phyloP scores from a whole-genome alignment of 805 yeast genomes.

The Yarrowia osloensis region DNA sequence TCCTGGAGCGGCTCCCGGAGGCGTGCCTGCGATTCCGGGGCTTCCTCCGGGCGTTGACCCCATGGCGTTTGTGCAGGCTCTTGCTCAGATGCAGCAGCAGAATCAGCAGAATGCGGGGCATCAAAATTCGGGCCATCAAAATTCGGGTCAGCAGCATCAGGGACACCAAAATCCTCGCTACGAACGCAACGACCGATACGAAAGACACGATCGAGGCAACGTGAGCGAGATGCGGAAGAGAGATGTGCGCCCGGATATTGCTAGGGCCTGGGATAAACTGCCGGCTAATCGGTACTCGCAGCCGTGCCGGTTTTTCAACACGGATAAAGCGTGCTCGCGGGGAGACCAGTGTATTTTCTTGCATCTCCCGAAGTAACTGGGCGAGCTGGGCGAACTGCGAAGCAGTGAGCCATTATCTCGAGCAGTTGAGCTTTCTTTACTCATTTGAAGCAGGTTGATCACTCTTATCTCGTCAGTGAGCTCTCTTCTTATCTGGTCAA shows the following conservation, averaged over 20 bases:
- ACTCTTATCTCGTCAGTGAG: too few species aligned
- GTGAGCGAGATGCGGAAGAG: slow-evolving; percentile 7
- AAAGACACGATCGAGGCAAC: not conserved
- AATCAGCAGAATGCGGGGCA: not conserved
- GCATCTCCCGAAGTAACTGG: slow-evolving; percentile 1
- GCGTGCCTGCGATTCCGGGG: not conserved
- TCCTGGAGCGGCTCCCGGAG: not conserved
- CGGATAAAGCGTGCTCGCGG: slow-evolving; percentile 13
- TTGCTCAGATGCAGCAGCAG: slow-evolving; percentile 15
- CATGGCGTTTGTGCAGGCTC: slow-evolving; percentile 21
- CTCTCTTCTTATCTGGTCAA: too few species aligned
- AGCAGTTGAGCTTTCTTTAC: too few species aligned
- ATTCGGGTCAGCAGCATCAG: not conserved
- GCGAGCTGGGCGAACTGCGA: not conserved
- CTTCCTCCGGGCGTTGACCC: slow-evolving; percentile 14
- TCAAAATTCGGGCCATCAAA: not conserved
- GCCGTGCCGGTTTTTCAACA: slow-evolving; percentile 22
- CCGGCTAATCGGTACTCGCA: slow-evolving; percentile 25
- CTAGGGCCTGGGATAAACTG: not conserved
- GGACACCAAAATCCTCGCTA: not conserved
- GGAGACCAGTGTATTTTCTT: slow-evolving; percentile 29
- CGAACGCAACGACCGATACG: slow-evolving; percentile 1
- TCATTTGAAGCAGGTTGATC: too few species aligned
- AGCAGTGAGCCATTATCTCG: too few species aligned
- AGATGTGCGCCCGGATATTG: slow-evolving; percentile 17